Evolutionary conservation across 148 eudicot species (phyloP).

Genomic region (Heliosperma pusillum): DNA sequence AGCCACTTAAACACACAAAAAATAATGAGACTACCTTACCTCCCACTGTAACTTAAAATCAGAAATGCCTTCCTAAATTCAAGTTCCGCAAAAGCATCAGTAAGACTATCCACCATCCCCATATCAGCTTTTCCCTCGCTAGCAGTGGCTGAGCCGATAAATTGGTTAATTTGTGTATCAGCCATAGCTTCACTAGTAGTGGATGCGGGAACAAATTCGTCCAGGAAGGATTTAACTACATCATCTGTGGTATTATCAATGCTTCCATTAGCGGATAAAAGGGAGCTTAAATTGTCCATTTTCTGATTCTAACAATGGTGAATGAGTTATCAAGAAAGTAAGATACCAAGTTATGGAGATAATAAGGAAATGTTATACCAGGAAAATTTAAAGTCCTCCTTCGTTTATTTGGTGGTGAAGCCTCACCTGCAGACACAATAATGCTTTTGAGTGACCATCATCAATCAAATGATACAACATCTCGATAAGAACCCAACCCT

Average conservation of each 20-base stretch:
- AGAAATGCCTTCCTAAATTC: conserved; percentile 61
- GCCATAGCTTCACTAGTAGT: neutral
- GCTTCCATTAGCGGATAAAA: neutral
- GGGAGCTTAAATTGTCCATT: neutral
- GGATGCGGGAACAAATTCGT: conserved; percentile 6
- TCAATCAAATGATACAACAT: neutral
- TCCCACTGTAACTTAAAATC: conserved; percentile 52
- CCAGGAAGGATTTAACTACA: neutral
- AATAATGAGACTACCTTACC: conserved; percentile 33
- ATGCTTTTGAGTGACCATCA: neutral
- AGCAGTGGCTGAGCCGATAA: conserved; percentile 12
- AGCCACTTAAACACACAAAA: neutral
- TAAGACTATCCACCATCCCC: conserved; percentile 16
- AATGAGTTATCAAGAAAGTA: neutral
- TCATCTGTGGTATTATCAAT: conserved; percentile 2
- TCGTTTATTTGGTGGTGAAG: conserved; percentile 18
- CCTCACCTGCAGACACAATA: conserved; percentile 8
- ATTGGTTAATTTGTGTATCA: neutral
- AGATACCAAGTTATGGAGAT: neutral
- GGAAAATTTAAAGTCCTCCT: conserved; percentile 23
- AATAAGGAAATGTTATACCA: conserved; percentile 21
- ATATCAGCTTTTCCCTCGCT: conserved; percentile 4
- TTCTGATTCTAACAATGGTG: neutral
- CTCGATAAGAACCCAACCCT: neutral
- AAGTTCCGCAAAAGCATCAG: conserved; percentile 39